These are phyloP conservation scores for Rauvolfia tetraphylla DNA, from an alignment of 257 asterid genomes.

Conservation along the genomic window DNA sequence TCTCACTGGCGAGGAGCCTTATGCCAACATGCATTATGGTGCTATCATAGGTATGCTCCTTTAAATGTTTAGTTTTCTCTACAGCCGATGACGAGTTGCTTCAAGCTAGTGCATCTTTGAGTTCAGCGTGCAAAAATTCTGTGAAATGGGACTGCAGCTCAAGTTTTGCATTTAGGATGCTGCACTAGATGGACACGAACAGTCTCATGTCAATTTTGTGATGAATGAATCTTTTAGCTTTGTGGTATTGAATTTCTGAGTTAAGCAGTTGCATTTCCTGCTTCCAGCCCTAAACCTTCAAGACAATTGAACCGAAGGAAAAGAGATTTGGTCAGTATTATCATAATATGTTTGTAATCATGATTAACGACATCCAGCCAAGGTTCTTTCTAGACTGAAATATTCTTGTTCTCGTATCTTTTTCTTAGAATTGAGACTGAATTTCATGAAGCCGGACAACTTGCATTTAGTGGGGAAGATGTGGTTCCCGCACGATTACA, in stretches of 20 bases:
- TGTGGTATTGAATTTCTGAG: neutral
- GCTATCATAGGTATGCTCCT: conserved; percentile 69
- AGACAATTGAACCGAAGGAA: neutral
- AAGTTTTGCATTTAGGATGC: neutral
- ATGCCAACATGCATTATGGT: conserved; percentile 93
- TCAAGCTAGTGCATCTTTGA: neutral
- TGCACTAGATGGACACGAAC: neutral
- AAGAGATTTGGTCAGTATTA: neutral
- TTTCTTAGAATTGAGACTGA: neutral
- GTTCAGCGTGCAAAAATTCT: neutral
- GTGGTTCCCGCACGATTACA: neutral
- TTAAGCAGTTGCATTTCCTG: neutral
- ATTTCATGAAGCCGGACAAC: neutral
- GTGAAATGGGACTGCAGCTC: neutral
- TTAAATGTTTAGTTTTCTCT: conserved; percentile 2
- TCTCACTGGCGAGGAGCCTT: conserved; percentile 96
- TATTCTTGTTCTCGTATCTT: neutral
- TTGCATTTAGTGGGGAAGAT: neutral
- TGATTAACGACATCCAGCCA: neutral
- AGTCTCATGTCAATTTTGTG: neutral
- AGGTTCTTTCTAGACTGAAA: neutral
- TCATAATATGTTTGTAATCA: neutral
- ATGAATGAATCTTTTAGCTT: neutral
- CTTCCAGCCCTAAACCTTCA: neutral
- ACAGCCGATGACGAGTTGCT: neutral